Evolutionary conservation across 78 protist species (phyloP), one percentile per base, ranked within the genome.

Genomic region (Anaeramoeba flamelloides): DNA sequence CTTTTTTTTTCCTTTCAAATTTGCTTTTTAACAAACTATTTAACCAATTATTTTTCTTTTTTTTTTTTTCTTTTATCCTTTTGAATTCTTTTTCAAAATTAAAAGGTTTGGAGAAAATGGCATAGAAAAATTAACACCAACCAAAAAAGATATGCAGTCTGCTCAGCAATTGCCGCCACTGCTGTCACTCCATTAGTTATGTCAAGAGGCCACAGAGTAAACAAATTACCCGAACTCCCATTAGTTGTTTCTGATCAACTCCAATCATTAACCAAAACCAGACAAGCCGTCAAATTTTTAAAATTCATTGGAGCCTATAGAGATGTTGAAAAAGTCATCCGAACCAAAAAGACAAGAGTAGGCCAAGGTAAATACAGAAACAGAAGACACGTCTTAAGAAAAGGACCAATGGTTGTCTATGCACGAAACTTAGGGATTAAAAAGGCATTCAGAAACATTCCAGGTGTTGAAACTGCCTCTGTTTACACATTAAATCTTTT

Each of bases 171-270:
- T 64, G 98, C 99, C 17, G 99, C 99, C 31, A 89, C 99, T 0
- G 95, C 97, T n/a, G 84, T 95, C 75, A 89, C 97, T 26, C 82
- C 99, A 32, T 91, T 98, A 40, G 97, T 98, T 76, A 78, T 88
- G 88, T 98, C 99, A 78, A 97, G 99, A 78, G 99, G 99, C 38
- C 99, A 98, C 92, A n/a, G n/a, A n/a, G n/a, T n/a, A n/a, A n/a
- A n/a, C n/a, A n/a, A n/a, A n/a, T 80, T 94, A 75, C 77, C 90
- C 32, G 97, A 96, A 90, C 86, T 95, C 8, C 99, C 99, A 81
- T 88, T 96, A 64, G 99, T 97, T 74, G 88, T 98, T 77, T 36
- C 77, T 84, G 76, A 80, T 80, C 84, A 64, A 41, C 41, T 92
- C 69, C 92, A 93, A 90, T 0, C n/a, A 26, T 0, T 90, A 86